These are phyloP conservation scores for Kwoniella botswanensis DNA, from an alignment of 768 basidiomycete genomes.

Conservation along the genomic window DNA sequence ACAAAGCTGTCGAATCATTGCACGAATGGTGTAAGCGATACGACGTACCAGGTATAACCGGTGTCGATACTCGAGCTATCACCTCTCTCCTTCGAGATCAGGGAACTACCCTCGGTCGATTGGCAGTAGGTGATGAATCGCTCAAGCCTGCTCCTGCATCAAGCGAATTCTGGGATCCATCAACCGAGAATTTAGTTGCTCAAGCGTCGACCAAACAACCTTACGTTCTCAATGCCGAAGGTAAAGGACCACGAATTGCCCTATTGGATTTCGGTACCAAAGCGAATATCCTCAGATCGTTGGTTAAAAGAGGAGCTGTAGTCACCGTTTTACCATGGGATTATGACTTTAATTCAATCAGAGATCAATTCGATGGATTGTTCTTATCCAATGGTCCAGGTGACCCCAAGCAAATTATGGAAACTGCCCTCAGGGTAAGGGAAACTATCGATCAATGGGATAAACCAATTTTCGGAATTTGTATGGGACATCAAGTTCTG, in stretches of 20 bases:
- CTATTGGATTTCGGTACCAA: slow-evolving; percentile 97
- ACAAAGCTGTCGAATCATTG: slow-evolving; percentile 89
- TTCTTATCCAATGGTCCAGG: slow-evolving; percentile 98
- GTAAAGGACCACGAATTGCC: slow-evolving; percentile 82
- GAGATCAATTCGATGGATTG: slow-evolving; percentile 89
- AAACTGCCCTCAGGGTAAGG: slow-evolving; percentile 78
- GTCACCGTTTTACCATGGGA: slow-evolving; percentile 98
- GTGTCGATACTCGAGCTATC: slow-evolving; percentile 96
- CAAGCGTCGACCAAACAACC: slow-evolving; percentile 85
- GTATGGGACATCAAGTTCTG: slow-evolving; percentile 98
- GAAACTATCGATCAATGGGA: slow-evolving; percentile 85
- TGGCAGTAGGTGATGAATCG: slow-evolving; percentile 78
- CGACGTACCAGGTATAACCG: slow-evolving; percentile 89
- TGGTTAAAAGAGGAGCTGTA: slow-evolving; percentile 85
- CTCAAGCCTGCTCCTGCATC: slow-evolving; percentile 66
- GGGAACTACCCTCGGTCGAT: slow-evolving; percentile 90
- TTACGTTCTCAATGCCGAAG: slow-evolving; percentile 82
- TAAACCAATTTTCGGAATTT: slow-evolving; percentile 95
- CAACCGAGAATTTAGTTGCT: slow-evolving; percentile 87
- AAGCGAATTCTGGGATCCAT: slow-evolving; percentile 91
- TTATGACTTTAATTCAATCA: slow-evolving; percentile 89
- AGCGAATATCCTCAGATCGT: slow-evolving; percentile 92
- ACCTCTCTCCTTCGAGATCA: slow-evolving; percentile 92
- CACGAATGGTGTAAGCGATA: slow-evolving; percentile 90
- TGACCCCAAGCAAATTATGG: slow-evolving; percentile 85